phyloP scores from a whole-genome alignment of 257 asterid genomes.

The Gentiana straminea region DNA sequence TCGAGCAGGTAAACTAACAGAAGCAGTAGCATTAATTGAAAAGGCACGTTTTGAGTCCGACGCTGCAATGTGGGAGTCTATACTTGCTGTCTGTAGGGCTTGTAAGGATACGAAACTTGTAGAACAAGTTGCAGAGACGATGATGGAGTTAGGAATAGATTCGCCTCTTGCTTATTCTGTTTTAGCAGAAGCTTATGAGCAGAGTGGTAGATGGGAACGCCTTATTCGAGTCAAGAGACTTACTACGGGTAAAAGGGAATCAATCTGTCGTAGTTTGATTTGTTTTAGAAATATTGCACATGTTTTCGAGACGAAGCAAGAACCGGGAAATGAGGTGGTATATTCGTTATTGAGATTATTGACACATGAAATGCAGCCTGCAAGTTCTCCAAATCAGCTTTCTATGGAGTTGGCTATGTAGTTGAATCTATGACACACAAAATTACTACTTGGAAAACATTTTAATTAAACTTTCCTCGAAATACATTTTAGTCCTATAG shows the following conservation, averaged over 20 bases:
- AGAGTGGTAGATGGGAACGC: slow-evolving; percentile 60
- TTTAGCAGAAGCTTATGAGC: slow-evolving; percentile 40
- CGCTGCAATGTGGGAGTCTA: slow-evolving; percentile 33
- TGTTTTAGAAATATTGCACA: slow-evolving; percentile 21
- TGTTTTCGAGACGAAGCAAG: slow-evolving; percentile 32
- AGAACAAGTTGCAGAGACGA: slow-evolving; percentile 40
- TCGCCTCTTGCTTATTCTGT: slow-evolving; percentile 37
- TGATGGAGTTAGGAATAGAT: slow-evolving; percentile 39
- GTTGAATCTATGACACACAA: too few relatives aligned
- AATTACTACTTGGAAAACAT: too few relatives aligned
- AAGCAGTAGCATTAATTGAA: slow-evolving; percentile 34
- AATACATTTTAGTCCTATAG: too few relatives aligned
- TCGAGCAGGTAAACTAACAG: slow-evolving; percentile 38
- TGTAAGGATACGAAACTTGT: slow-evolving; percentile 27
- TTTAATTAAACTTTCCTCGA: too few relatives aligned
- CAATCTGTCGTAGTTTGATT: slow-evolving; percentile 41
- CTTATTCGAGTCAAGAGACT: slow-evolving; percentile 46
- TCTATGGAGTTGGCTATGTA: too few relatives aligned
- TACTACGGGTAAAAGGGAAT: slow-evolving; percentile 27
- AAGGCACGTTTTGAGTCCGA: slow-evolving; percentile 27
- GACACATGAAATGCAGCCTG: slow-evolving; percentile 25
- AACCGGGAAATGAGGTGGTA: slow-evolving; percentile 22
- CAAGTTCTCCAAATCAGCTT: background rate
- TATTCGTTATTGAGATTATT: slow-evolving; percentile 27
- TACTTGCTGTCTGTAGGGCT: slow-evolving; percentile 38